Conservation (phyloP, 169 alveolate genomes). For the Eimeria tenella region DNA sequence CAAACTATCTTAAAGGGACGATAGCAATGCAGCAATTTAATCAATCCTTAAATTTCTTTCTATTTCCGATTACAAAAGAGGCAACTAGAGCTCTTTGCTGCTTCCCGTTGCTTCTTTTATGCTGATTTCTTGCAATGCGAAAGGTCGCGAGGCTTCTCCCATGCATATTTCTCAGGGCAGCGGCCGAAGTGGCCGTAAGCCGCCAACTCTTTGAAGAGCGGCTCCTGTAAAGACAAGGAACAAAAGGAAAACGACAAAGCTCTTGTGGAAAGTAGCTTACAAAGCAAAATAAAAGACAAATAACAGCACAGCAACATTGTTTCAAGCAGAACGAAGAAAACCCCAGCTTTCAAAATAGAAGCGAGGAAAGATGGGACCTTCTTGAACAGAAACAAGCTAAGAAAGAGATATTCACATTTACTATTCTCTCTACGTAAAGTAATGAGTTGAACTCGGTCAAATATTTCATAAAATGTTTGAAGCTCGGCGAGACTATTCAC, state of each 20-base stretch:
- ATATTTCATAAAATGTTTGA: background rate
- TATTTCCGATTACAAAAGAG: no score
- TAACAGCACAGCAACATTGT: background rate
- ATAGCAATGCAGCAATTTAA: no score
- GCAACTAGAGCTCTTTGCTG: no score
- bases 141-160: constrained; percentile 95
- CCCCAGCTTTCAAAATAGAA: background rate
- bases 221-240: constrained; percentile 80
- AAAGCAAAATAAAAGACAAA: background rate
- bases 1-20: no score
- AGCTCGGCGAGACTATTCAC: background rate
- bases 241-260: background rate
- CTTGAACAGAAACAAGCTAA: background rate
- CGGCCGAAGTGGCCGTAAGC: constrained; percentile 99
- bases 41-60: no score
- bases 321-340: background rate
- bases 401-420: background rate
- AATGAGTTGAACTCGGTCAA: background rate
- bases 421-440: background rate
- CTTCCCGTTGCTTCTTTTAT: no score
- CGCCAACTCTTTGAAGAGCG: constrained; percentile 95
- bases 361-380: background rate
- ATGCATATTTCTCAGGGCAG: constrained; percentile 91
- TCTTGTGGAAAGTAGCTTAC: background rate
- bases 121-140: constrained; percentile 51